phyloP scores from a whole-genome alignment of 2,329 filamentous ascomycete species.

The Herpotrichia juniperi region DNA sequence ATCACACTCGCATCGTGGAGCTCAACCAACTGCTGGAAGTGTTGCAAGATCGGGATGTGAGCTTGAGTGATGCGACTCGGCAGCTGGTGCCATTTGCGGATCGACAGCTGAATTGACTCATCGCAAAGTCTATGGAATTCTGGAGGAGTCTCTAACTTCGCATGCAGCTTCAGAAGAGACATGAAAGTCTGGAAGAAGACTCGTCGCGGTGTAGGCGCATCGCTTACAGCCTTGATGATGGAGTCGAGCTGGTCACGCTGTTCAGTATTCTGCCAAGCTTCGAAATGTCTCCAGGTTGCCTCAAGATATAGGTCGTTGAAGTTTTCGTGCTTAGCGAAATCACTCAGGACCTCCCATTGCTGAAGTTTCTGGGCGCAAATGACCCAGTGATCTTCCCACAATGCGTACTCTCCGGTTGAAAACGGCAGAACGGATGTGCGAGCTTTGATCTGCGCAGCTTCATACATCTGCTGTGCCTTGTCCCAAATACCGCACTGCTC shows the following conservation, averaged over 20 bases:
- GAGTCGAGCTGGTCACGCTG: constrained; percentile 89
- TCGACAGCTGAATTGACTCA: constrained; percentile 95
- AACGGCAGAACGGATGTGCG: constrained; percentile 95
- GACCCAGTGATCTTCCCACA: constrained; percentile 99
- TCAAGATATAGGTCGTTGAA: constrained; percentile 95
- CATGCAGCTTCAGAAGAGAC: constrained; percentile 91
- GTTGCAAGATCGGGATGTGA: constrained; percentile 92
- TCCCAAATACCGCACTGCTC: constrained; percentile 99
- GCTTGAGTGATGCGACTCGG: constrained; percentile 91
- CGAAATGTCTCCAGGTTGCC: constrained; percentile 92
- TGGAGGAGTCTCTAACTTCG: constrained; percentile 77
- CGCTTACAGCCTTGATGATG: constrained; percentile 95
- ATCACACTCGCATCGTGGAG: constrained; percentile 97
- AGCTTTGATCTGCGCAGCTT: constrained; percentile 95
- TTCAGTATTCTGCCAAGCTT: constrained; percentile 88
- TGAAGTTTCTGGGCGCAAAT: constrained; percentile 97
- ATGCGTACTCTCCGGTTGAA: constrained; percentile 95
- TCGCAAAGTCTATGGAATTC: constrained; percentile 93
- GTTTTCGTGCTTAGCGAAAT: constrained; percentile 99
- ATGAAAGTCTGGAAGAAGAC: constrained; percentile 99
- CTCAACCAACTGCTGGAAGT: constrained; percentile 97
- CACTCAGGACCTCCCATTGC: constrained; percentile 97
- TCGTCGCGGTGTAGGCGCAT: constrained; percentile 90
- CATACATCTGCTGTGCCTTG: constrained; percentile 96
- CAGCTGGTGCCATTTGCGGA: constrained; percentile 99